Conservation (phyloP, 306 rosid genomes). For the Corylus heterophylla region DNA sequence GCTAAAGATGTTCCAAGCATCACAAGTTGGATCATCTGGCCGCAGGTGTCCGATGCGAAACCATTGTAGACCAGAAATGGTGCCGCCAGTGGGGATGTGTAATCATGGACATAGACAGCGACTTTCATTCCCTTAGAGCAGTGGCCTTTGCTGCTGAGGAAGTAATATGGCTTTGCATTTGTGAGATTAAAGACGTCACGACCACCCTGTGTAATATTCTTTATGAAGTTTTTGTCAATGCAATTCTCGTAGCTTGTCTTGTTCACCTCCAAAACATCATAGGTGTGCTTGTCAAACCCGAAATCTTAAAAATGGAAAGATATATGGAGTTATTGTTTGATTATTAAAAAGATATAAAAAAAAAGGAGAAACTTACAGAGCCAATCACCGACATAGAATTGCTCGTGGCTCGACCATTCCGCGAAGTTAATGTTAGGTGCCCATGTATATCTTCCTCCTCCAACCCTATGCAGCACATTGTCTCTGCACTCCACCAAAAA, state of each 20-base stretch:
- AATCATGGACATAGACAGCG: conserved; percentile 26
- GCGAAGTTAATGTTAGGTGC: conserved; percentile 44
- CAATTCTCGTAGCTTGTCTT: conserved; percentile 25
- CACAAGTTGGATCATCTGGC: background rate
- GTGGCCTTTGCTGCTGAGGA: conserved; percentile 47
- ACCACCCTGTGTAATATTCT: conserved; percentile 27
- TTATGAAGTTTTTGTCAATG: conserved; percentile 19
- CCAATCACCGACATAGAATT: conserved; percentile 62
- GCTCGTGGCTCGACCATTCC: conserved; percentile 46
- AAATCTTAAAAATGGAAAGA: conserved; percentile 20
- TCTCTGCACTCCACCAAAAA: conserved; percentile 35
- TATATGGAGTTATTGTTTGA: too few relatives aligned
- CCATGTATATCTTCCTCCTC: conserved; percentile 65
- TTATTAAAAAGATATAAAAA: background rate
- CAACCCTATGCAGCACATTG: conserved; percentile 52
- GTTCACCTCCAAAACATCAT: conserved; percentile 35
- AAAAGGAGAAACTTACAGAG: conserved; percentile 38
- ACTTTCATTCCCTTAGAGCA: conserved; percentile 57
- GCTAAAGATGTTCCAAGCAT: background rate
- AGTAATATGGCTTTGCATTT: conserved; percentile 33
- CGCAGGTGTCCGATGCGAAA: background rate
- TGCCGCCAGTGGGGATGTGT: background rate
- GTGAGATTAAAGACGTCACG: conserved; percentile 36
- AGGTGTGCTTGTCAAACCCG: conserved; percentile 29
- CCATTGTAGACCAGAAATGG: conserved; percentile 8